Evolutionary conservation across 805 yeast genomes (phyloP), one percentile per base, ranked within the genome.

Genomic region (Nakazawaea sp.): DNA sequence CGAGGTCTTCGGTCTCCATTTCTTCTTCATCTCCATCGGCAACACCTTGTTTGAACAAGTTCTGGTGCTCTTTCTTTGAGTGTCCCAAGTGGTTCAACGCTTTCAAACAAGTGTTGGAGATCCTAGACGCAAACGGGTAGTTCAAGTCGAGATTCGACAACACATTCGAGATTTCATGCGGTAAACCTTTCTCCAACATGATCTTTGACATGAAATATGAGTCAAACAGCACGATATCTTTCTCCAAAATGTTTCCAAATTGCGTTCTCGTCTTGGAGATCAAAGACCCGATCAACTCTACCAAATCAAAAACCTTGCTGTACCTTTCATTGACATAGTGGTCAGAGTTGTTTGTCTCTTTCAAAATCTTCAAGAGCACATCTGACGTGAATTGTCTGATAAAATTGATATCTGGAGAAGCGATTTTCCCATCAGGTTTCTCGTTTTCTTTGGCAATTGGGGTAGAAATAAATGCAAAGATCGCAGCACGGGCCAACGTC

Each of bases 311-410:
- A 5, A 81, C 53, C 46, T 75, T 75, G 3, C 75, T 65, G 46
- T 80, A 79, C n/a, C 72, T 58, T 1, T 53, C 47, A n/a, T 62
- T 56, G 12, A 75, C 61, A 3, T 59, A 44, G 2, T 58, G 58
- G 1, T 52, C 43, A 2, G 69, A 58, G 0, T 49, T 35, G 13
- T 58, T 56, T 0, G 75, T 60, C 3, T 79, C 87, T 35, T 68
- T 75, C 31, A 86, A 50, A 0, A 77, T 75, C 44, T 77, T 82
- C 25, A 74, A 64, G 4, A 86, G 56, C 0, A 78, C 67, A 44
- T 88, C 96, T 17, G 78, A 70, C 1, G 85, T 72, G 51, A 81
- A 83, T 48, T 76, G 80, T 40, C 96, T 62, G 20, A 87, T 77
- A 49, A 81, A 78, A 0, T 75, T 65, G 72, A 86, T 69, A 43